Evolutionary conservation across 805 yeast species (phyloP).

Genomic region (Starmerella geochares): DNA sequence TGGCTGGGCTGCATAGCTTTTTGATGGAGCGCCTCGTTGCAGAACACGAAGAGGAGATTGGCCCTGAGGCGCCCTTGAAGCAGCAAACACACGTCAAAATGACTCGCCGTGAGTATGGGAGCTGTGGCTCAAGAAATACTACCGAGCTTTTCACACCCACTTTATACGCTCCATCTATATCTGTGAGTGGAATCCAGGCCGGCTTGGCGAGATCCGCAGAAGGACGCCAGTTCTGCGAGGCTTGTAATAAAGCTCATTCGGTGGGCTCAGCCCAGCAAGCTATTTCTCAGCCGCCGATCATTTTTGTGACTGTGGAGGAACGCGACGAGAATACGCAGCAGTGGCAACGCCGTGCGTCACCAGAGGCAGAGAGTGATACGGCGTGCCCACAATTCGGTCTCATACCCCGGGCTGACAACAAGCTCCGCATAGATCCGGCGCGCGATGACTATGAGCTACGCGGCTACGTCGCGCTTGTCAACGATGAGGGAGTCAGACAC

Average conservation of each 20-base stretch:
- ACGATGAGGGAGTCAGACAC: conserved; percentile 29
- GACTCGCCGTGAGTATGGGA: conserved; percentile 15
- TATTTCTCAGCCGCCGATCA: conserved; percentile 51
- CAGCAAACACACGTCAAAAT: neutral
- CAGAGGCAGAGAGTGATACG: neutral
- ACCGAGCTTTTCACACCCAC: neutral
- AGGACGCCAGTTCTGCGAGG: conserved; percentile 39
- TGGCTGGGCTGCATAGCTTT: neutral
- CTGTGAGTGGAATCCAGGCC: conserved; percentile 19
- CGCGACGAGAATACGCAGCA: neutral
- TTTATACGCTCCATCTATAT: conserved; percentile 14
- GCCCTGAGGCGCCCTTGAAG: neutral
- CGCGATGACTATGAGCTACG: conserved; percentile 26
- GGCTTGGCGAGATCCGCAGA: conserved; percentile 22
- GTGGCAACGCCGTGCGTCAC: neutral
- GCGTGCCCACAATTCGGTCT: conserved; percentile 6
- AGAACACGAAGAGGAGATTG: conserved; percentile 15
- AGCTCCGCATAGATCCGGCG: neutral
- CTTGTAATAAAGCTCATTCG: conserved; percentile 42
- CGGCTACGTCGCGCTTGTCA: conserved; percentile 33
- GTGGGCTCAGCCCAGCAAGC: conserved; percentile 41
- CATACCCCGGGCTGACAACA: conserved; percentile 15
- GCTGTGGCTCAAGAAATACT: conserved; percentile 21
- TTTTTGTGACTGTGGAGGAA: conserved; percentile 28
- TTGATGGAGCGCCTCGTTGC: conserved; percentile 1